Percentiles rank a stretch among this genome's conserved stretches.
These are phyloP conservation scores for Nicotiana paniculata DNA, from an alignment of 257 asterid genomes.

Conservation along the genomic window DNA sequence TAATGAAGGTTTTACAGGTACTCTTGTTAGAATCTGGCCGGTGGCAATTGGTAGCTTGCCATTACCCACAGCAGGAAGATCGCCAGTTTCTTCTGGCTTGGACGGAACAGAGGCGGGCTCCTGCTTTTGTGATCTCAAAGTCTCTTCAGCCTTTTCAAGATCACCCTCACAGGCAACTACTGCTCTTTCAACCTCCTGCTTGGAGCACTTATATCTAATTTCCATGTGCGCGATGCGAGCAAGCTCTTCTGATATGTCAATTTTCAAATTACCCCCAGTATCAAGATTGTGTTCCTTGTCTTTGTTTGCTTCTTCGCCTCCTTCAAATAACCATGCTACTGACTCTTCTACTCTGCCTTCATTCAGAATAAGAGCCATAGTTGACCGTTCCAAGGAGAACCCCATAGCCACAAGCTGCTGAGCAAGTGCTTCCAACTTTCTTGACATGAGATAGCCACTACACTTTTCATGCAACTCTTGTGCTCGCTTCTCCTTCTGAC, in stretches of 20 bases:
- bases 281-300: constrained; percentile 43
- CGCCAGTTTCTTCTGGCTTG: constrained; percentile 61
- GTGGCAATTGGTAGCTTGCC: constrained; percentile 32
- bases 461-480: constrained; percentile 74
- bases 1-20: constrained; percentile 33
- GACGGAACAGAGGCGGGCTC: constrained; percentile 44
- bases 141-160: constrained; percentile 79
- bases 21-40: constrained; percentile 32
- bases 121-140: constrained; percentile 61
- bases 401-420: constrained; percentile 96
- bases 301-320: constrained; percentile 48
- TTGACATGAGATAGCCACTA: constrained; percentile 72
- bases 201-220: constrained; percentile 57
- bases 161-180: constrained; percentile 85
- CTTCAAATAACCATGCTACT: constrained; percentile 76
- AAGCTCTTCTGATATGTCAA: constrained; percentile 88
- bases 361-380: constrained; percentile 86
- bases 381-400: constrained; percentile 83
- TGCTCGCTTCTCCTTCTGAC: constrained; percentile 80
- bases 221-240: constrained; percentile 67
- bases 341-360: constrained; percentile 95
- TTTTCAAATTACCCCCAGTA: constrained; percentile 64
- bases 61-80: constrained; percentile 40
- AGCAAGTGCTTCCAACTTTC: constrained; percentile 71
- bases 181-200: constrained; percentile 89